Evolutionary conservation across 1,284 basidiomycete genomes (phyloP).

Genomic region (Sutorius eximius): DNA sequence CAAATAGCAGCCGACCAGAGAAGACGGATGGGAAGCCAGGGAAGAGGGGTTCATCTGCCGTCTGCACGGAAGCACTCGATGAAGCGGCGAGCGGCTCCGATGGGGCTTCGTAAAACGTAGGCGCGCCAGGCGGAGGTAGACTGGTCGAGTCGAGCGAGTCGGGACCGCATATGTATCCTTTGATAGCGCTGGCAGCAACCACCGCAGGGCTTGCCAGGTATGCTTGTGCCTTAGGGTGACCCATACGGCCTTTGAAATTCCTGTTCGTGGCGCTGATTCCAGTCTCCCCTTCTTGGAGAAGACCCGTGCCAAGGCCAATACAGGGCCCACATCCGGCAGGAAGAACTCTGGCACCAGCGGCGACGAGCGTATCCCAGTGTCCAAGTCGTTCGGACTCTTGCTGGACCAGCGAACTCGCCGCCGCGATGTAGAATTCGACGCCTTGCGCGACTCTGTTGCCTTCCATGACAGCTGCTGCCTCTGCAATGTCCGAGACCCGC

Average conservation of each 20-base stretch:
- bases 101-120: slow-evolving; percentile 58
- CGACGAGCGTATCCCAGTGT: slow-evolving; percentile 86
- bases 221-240: slow-evolving; percentile 90
- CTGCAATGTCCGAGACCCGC: slow-evolving; percentile 90
- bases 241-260: slow-evolving; percentile 99
- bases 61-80: slow-evolving; percentile 27
- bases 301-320: slow-evolving; percentile 91
- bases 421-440: slow-evolving; percentile 97
- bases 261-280: slow-evolving; percentile 98
- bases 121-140: slow-evolving; percentile 55
- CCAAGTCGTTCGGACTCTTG: slow-evolving; percentile 84
- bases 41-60: slow-evolving; percentile 60
- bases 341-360: slow-evolving; percentile 87
- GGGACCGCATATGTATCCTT: slow-evolving; percentile 89
- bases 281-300: slow-evolving; percentile 91
- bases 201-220: slow-evolving; percentile 97
- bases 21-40: slow-evolving; percentile 84
- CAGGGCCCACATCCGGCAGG: slow-evolving; percentile 98
- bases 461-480: slow-evolving; percentile 86
- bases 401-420: slow-evolving; percentile 91
- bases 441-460: slow-evolving; percentile 85
- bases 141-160: slow-evolving; percentile 59
- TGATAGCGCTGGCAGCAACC: slow-evolving; percentile 92
- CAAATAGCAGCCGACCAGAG: slow-evolving; percentile 84
- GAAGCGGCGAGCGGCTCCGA: slow-evolving; percentile 32